A percentile compares a stretch with the other conserved stretches of the same genome.
phyloP scores from a whole-genome alignment of 306 rosid species.

The Prunus davidiana region DNA sequence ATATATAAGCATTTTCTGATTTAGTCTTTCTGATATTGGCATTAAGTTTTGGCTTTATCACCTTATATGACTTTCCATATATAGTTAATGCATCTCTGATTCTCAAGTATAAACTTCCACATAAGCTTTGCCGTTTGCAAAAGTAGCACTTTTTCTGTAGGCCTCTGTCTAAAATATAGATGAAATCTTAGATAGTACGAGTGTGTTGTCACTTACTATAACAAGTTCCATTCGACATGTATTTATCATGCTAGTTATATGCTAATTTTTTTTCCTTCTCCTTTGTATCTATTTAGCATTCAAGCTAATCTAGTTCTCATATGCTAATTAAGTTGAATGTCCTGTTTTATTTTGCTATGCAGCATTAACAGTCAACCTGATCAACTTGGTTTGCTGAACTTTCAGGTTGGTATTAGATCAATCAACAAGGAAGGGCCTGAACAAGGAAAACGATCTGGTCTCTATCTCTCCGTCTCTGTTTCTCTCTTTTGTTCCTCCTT shows the following conservation, averaged over 20 bases:
- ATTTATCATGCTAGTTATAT: no score
- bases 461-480: slow-evolving; percentile 16
- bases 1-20: no score
- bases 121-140: neutral
- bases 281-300: no score
- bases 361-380: neutral
- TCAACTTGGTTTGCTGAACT: slow-evolving; percentile 19
- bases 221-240: neutral
- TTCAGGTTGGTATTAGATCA: slow-evolving; percentile 90
- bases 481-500: no score
- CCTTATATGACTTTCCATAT: neutral
- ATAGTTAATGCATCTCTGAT: neutral
- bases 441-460: slow-evolving; percentile 83
- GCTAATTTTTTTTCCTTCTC: no score
- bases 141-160: neutral
- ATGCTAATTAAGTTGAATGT: neutral
- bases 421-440: slow-evolving; percentile 80
- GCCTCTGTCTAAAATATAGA: neutral
- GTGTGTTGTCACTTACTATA: neutral
- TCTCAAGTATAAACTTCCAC: neutral
- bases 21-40: no score
- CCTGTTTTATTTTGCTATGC: neutral
- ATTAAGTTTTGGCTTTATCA: neutral
- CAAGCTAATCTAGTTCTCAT: neutral
- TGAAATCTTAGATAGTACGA: neutral